Evolutionary conservation across 108 stramenopile species (phyloP).

Genomic region (Cyclostephanos invisitatus): DNA sequence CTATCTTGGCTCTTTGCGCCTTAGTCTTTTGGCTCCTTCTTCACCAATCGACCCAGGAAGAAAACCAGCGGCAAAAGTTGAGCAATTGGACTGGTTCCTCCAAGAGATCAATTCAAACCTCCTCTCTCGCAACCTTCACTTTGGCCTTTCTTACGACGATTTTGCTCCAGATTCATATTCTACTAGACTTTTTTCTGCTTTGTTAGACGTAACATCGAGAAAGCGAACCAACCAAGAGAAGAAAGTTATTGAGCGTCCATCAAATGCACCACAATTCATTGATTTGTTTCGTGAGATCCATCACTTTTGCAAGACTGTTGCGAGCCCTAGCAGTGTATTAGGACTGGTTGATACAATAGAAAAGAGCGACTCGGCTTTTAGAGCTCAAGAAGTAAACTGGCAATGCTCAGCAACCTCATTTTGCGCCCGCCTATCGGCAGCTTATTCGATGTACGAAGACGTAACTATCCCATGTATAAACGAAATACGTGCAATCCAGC

Average conservation of each 20-base stretch:
- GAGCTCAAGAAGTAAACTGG: conserved; percentile 73
- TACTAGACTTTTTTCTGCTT: conserved; percentile 17
- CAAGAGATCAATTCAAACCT: conserved; percentile 50
- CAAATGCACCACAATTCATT: conserved; percentile 59
- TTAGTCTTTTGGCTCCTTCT: conserved; percentile 76
- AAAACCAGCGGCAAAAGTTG: conserved; percentile 81
- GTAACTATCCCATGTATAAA: conserved; percentile 68
- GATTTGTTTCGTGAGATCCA: conserved; percentile 79
- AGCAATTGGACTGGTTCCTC: conserved; percentile 56
- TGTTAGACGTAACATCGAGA: conserved; percentile 12
- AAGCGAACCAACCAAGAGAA: conserved; percentile 54
- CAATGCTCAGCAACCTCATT: conserved; percentile 74
- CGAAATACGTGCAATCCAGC: conserved; percentile 64
- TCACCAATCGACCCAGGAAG: conserved; percentile 93
- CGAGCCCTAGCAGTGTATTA: conserved; percentile 46
- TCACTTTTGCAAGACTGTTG: conserved; percentile 64
- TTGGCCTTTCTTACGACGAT: conserved; percentile 58
- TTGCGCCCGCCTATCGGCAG: conserved; percentile 53
- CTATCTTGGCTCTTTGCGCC: conserved; percentile 73
- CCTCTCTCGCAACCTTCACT: conserved; percentile 57
- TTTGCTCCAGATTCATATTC: conserved; percentile 43
- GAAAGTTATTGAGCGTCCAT: conserved; percentile 79
- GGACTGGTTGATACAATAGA: conserved; percentile 39
- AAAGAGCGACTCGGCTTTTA: conserved; percentile 12
- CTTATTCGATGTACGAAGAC: conserved; percentile 78